Evolutionary conservation across 1,139 yeast species (phyloP).

Genomic region (Geotrichum candidum): DNA sequence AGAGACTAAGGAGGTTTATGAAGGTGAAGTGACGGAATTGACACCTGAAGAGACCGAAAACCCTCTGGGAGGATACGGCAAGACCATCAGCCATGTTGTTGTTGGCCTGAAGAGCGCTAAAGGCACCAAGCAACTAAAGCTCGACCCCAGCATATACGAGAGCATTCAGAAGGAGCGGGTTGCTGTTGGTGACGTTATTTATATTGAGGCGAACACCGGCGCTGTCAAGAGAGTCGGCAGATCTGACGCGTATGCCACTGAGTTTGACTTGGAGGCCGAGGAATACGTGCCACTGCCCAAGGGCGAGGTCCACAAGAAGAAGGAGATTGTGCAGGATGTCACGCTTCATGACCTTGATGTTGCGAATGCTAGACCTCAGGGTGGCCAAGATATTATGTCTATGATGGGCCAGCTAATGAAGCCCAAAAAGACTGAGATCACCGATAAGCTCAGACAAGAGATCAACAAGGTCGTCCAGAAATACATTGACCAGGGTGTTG

Average conservation of each 20-base stretch:
- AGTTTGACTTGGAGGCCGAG: slow-evolving; percentile 95
- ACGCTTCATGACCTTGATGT: slow-evolving; percentile 93
- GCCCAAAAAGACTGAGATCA: slow-evolving; percentile 97
- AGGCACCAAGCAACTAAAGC: slow-evolving; percentile 86
- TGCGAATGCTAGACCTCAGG: slow-evolving; percentile 96
- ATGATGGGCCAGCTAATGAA: slow-evolving; percentile 98
- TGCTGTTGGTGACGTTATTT: slow-evolving; percentile 91
- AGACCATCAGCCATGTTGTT: slow-evolving; percentile 88
- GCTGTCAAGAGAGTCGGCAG: slow-evolving; percentile 97
- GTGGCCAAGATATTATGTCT: slow-evolving; percentile 95
- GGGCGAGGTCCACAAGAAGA: slow-evolving; percentile 98
- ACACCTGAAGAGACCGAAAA: slow-evolving; percentile 97
- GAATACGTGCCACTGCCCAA: slow-evolving; percentile 97
- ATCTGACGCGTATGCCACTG: slow-evolving; percentile 97
- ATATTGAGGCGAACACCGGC: slow-evolving; percentile 96
- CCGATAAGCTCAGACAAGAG: slow-evolving; percentile 88
- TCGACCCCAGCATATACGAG: slow-evolving; percentile 94
- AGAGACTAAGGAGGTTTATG: slow-evolving; percentile 96
- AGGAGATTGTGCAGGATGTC: slow-evolving; percentile 96
- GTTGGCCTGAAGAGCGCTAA: slow-evolving; percentile 93
- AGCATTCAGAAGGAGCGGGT: slow-evolving; percentile 93
- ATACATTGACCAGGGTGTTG: slow-evolving; percentile 96
- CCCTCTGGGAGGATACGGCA: slow-evolving; percentile 96
- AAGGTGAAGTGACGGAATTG: slow-evolving; percentile 94
- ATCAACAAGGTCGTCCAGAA: slow-evolving; percentile 94